phyloP scores from a whole-genome alignment of 1,284 basidiomycete species.

The Apiotrichum gracile region DNA sequence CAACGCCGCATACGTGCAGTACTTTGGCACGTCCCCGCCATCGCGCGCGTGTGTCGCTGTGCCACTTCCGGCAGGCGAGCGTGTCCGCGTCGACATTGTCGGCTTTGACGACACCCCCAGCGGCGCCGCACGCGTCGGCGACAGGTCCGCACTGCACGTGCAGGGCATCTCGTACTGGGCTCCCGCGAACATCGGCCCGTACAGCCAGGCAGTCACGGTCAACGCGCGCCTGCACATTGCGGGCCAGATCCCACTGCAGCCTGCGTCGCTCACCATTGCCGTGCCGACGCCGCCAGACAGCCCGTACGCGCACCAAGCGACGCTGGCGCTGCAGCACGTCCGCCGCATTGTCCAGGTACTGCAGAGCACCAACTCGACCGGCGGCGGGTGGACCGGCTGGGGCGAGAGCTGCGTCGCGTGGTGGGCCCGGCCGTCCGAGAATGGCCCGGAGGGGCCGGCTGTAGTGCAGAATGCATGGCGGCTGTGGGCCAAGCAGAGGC shows the following conservation, averaged over 20 bases:
- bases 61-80: conserved; percentile 56
- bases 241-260: conserved; percentile 89
- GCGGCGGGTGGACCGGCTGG: conserved; percentile 60
- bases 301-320: conserved; percentile 48
- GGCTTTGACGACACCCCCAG: conserved; percentile 52
- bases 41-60: conserved; percentile 86
- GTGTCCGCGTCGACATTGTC: conserved; percentile 69
- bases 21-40: conserved; percentile 87
- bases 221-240: conserved; percentile 75
- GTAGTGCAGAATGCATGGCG: conserved; percentile 51
- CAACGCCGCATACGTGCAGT: conserved; percentile 70
- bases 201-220: conserved; percentile 82
- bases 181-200: conserved; percentile 97
- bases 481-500: no score
- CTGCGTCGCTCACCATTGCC: conserved; percentile 65
- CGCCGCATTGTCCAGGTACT: conserved; percentile 61
- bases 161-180: conserved; percentile 97
- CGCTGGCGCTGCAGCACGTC: conserved; percentile 75
- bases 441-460: conserved; percentile 41
- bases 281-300: conserved; percentile 26
- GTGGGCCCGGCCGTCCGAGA: conserved; percentile 46
- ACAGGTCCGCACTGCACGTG: conserved; percentile 74
- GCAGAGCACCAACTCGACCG: conserved; percentile 50
- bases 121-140: neutral
- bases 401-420: conserved; percentile 63